A percentile compares a stretch with the other conserved stretches of the same genome.
phyloP scores from a whole-genome alignment of 495 filamentous ascomycete species.

The Daldinia childiae region DNA sequence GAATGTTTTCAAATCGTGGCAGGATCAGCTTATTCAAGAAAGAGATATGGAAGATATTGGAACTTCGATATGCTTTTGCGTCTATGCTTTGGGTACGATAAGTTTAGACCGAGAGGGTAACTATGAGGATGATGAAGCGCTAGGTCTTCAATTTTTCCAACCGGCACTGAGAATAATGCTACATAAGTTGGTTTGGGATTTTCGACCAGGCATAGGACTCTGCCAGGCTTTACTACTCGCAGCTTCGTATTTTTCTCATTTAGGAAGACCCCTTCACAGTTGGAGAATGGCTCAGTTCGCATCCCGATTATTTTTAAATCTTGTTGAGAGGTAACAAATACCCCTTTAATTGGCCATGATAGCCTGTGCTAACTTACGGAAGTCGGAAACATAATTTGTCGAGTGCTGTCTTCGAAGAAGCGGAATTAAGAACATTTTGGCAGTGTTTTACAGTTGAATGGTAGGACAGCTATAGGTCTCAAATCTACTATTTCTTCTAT shows the following conservation, averaged over 20 bases:
- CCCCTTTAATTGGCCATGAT: neutral
- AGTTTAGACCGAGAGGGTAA: conserved; percentile 27
- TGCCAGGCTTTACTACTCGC: conserved; percentile 51
- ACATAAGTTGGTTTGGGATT: conserved; percentile 46
- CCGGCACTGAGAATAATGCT: conserved; percentile 49
- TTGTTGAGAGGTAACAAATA: conserved; percentile 43
- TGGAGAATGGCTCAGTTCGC: conserved; percentile 49
- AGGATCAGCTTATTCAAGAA: conserved; percentile 39
- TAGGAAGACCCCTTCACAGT: conserved; percentile 51
- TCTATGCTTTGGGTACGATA: conserved; percentile 48
- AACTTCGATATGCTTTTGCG: conserved; percentile 49
- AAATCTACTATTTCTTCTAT: neutral
- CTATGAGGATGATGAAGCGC: conserved; percentile 39
- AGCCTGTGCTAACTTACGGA: conserved; percentile 22
- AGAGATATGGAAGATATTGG: conserved; percentile 42
- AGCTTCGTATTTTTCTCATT: conserved; percentile 49
- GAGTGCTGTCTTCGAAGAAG: conserved; percentile 44
- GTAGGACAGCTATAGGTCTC: conserved; percentile 17
- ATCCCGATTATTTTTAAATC: conserved; percentile 42
- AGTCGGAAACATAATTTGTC: conserved; percentile 39
- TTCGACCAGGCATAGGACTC: conserved; percentile 41
- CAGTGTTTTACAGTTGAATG: conserved; percentile 53
- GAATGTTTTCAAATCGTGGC: conserved; percentile 44
- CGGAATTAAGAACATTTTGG: conserved; percentile 48
- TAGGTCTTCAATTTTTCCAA: conserved; percentile 50